Evolutionary conservation across 495 filamentous ascomycete species (phyloP), one percentile per base, ranked within the genome.

Genomic region (Aspergillus ellipticus): DNA sequence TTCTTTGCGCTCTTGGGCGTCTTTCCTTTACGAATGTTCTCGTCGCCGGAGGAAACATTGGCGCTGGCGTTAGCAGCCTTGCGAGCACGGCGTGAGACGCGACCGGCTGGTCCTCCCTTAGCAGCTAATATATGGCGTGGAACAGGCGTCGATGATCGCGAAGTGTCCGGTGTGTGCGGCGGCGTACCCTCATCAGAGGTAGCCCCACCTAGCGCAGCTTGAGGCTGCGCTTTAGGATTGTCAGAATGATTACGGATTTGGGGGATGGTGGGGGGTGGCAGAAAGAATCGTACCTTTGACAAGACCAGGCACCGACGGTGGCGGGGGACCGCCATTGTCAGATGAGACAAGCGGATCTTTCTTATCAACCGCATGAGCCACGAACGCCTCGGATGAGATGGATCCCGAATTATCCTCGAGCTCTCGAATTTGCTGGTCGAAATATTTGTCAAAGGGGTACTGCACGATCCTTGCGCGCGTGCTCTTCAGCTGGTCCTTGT

Each of bases 381-480:
- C 65, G 39, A 67, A 59, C 17, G 63, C 58, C 51, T 71, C 73
- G 16, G 70, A 66, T 31, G 70, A 57, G 15, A 68, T 59, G 21
- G 64, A 59, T 16, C 74, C 76, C 29, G 72, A 73, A 53, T 77
- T 72, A 45, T 75, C 74, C 68, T 98, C 94, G 4, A 97, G 82
- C 66, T 96, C 90, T 55, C 80, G 81, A 31, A 96, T 79, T 70
- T 97, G 90, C 59, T 93, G 90, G 60, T 97, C 89, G 67, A 97
- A 98, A 71, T 96, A 97, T 55, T 86, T 81, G 67, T 94, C 91
- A 69, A 97, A 97, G 16, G 78, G 79, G 60, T 87, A 82, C 60
- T 93, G 81, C 49, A 90, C 78, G 28, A 88, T 76, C 41, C 87
- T 89, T 4, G 85, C 87, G 63, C 95, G 83, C 16, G 87, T 83